These are phyloP conservation scores for Puccinia brachypodii DNA, from an alignment of 1,284 basidiomycete genomes.

Conservation along the genomic window DNA sequence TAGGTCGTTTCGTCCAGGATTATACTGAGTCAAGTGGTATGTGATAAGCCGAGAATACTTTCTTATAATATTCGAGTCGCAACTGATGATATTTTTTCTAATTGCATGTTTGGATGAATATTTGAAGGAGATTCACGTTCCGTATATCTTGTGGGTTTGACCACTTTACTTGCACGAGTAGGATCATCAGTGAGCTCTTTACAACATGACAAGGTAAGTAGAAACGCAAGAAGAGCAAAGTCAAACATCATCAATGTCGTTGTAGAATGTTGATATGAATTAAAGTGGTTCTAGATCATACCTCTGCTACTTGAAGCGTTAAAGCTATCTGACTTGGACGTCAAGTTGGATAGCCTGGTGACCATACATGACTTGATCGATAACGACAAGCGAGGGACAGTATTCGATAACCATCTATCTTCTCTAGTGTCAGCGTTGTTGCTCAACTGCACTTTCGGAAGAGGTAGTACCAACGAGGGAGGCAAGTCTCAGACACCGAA, in stretches of 20 bases:
- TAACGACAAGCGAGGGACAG: conserved; percentile 62
- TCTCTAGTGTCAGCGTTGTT: conserved; percentile 72
- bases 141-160: conserved; percentile 79
- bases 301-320: conserved; percentile 84
- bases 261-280: not conserved
- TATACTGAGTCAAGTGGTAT: conserved; percentile 56
- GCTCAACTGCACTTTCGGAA: conserved; percentile 61
- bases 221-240: not conserved
- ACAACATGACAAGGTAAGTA: conserved; percentile 16
- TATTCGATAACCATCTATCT: conserved; percentile 69
- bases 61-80: too few species aligned
- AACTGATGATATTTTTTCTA: not conserved
- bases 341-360: conserved; percentile 76
- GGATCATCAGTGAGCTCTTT: conserved; percentile 2
- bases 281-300: conserved; percentile 65
- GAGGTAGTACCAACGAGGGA: conserved; percentile 1
- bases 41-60: too few species aligned
- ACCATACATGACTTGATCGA: conserved; percentile 72
- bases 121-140: conserved; percentile 61
- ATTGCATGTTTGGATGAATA: not conserved
- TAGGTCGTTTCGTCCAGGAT: conserved; percentile 61
- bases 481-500: not conserved
- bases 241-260: not conserved
- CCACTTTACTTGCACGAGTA: conserved; percentile 62
- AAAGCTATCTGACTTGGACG: conserved; percentile 69